phyloP scores from a whole-genome alignment of 2,329 filamentous ascomycete species.

The Nigrospora oryzae region DNA sequence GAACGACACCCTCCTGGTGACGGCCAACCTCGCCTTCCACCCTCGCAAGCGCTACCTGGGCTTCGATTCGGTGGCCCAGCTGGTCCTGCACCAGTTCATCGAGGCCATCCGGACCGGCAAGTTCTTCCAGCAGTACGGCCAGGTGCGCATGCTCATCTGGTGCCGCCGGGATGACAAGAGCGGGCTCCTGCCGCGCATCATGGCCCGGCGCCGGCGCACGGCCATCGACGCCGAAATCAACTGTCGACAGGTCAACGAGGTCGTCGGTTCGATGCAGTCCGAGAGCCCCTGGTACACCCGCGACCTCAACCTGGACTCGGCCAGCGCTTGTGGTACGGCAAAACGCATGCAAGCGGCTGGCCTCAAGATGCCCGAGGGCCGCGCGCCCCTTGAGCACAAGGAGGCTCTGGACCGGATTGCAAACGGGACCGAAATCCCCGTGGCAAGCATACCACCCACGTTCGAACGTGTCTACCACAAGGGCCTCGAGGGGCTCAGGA shows the following conservation, averaged over 20 bases:
- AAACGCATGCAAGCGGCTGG: conserved; percentile 37
- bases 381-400: conserved; percentile 27
- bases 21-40: conserved; percentile 55
- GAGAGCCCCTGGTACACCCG: conserved; percentile 23
- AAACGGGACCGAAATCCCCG: conserved; percentile 10
- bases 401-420: conserved; percentile 32
- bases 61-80: conserved; percentile 47
- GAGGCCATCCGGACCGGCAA: conserved; percentile 46
- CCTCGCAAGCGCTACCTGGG: conserved; percentile 39
- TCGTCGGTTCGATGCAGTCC: conserved; percentile 35
- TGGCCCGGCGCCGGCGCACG: conserved; percentile 46
- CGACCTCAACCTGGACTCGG: conserved; percentile 37
- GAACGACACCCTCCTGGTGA: conserved; percentile 68
- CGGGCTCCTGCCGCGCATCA: conserved; percentile 49
- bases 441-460: not conserved
- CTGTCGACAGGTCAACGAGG: conserved; percentile 50
- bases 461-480: conserved; percentile 15
- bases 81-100: conserved; percentile 56
- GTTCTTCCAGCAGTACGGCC: conserved; percentile 67
- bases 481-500: conserved; percentile 16
- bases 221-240: conserved; percentile 52
- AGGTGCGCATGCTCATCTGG: conserved; percentile 74
- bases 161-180: conserved; percentile 51
- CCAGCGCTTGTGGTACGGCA: conserved; percentile 29
- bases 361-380: conserved; percentile 32